Conservation (phyloP, 441 rosid species). For the Hura crepitans region DNA sequence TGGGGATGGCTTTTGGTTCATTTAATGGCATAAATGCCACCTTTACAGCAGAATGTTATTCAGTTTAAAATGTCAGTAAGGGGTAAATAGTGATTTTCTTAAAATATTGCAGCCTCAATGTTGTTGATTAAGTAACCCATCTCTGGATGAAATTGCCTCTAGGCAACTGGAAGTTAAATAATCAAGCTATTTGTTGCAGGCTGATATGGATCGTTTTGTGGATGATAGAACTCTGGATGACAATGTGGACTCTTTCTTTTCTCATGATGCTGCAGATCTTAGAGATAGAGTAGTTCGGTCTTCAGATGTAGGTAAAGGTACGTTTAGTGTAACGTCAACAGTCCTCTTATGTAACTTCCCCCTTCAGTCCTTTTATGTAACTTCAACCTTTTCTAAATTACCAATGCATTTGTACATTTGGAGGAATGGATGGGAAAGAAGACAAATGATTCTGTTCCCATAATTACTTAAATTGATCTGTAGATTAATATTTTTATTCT, state of each 20-base stretch:
- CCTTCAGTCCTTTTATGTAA: constrained; percentile 7
- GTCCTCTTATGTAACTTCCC: not conserved
- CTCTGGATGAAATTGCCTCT: not conserved
- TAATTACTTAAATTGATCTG: constrained; percentile 3
- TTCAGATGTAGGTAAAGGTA: constrained; percentile 53
- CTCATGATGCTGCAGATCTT: constrained; percentile 47
- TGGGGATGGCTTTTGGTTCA: not conserved
- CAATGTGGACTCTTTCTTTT: constrained; percentile 53
- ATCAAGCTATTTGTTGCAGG: constrained; percentile 41
- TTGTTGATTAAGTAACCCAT: not conserved
- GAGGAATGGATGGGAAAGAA: not conserved
- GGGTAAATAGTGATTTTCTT: not conserved
- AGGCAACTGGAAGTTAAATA: constrained; percentile 15
- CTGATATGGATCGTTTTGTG: constrained; percentile 49
- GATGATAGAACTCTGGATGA: constrained; percentile 58
- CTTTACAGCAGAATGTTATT: not conserved
- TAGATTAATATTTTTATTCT: constrained; percentile 20
- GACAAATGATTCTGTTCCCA: not conserved
- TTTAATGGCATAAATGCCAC: not conserved
- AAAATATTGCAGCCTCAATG: not conserved
- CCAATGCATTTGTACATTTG: not conserved
- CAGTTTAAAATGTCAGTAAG: not conserved
- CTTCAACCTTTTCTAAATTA: not conserved
- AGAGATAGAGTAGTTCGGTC: constrained; percentile 37
- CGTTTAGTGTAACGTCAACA: constrained; percentile 6